Evolutionary conservation across 805 yeast species (phyloP), one percentile per base, ranked within the genome.

Genomic region (Blastobotrys mokoenaii): DNA sequence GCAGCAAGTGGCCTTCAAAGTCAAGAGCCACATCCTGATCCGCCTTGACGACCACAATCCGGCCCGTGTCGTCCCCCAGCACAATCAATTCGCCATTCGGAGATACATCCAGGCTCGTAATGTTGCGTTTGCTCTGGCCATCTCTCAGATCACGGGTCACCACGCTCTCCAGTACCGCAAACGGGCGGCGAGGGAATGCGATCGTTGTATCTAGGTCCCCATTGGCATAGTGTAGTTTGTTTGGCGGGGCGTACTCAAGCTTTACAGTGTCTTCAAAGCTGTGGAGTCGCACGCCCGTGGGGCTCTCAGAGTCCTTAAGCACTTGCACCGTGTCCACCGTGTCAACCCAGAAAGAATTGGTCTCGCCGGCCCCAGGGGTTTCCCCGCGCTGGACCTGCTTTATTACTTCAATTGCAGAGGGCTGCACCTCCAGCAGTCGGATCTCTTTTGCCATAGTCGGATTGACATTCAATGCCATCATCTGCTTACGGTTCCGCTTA

Each of bases 1-100:
- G 73, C 10, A 57, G 54, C 22, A 57, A 61, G 62, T 84, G 93
- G 1, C 83, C 84, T 2, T 56, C 60, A 3, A 69, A 47, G 1
- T 40, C 43, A 38, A 55, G 39, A 6, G 47, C 30, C 3, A 47
- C 20, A 17, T 33, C 34, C 20, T 53, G 52, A 12, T 44, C 51
- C 36, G 47, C 51, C 16, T 45, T 42, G 8, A 48, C 32, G 10
- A 70, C 48, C 1, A 46, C 35, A 10, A 71, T 49, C 5, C 51
- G 48, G 2, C 77, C 76, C 3, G 50, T 43, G 3, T 59, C 47
- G 20, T 62, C 55, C 11, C 76, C 77, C 3, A 65, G 43, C 2
- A 62, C 54, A 45, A 56, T 59, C 11, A 51, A 47, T 2, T 53
- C 52, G 3, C 61, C 63, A 2, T 41, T 49, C 2, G 64, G 61